Base-by-base conservation (phyloP, 2,329 filamentous ascomycete genomes). In the Penicillium corylophilum region DNA sequence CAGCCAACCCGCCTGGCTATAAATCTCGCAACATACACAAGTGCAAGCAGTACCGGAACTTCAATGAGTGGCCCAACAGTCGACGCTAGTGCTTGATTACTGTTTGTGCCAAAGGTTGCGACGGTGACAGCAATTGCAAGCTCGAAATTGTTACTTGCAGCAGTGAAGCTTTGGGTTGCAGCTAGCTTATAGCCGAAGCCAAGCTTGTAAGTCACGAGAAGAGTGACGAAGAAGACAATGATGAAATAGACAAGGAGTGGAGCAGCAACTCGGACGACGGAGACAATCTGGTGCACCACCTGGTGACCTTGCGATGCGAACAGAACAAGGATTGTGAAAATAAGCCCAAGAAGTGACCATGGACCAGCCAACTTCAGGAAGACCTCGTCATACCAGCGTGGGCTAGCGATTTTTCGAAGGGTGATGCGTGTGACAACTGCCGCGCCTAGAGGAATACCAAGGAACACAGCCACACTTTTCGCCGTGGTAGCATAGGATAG, bases 101-200 rank as follows among this genome's bases (percentile, higher is more conserved):
- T 93, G 36, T 87, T 75, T 0, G 86, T 80, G 0, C 90, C 91
- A 71, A 88, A 95, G 0, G 87, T 87, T 0, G 90, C 87, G 3
- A 95, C 85, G 0, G 89, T 89, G 0, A 96, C 90, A 0, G 90
- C 90, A 71, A 96, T 95, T 0, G 91, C 90, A 22, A 96, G 75
- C 74, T 96, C 91, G 64, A 96, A 96, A 67, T 96, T 95, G 66
- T 96, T 96, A 68, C 90, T 95, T 0, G 89, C 88, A 0, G 90
- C 92, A 0, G 89, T 95, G 63, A 95, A 94, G 65, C 88, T 91
- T 72, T 95, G 90, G 2, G 90, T 92, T 9, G 81, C 79, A 1
- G 82, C 80, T 1, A 91, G 68, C 31, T 79, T 79, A 66, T 95
- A 95, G 0, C 83, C 84, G 51, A 91, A 91, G 0, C 89, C 87